Percentiles rank a stretch among this genome's conserved stretches.
phyloP scores from a whole-genome alignment of 495 filamentous ascomycete genomes.

The Penicillium odoratum region DNA sequence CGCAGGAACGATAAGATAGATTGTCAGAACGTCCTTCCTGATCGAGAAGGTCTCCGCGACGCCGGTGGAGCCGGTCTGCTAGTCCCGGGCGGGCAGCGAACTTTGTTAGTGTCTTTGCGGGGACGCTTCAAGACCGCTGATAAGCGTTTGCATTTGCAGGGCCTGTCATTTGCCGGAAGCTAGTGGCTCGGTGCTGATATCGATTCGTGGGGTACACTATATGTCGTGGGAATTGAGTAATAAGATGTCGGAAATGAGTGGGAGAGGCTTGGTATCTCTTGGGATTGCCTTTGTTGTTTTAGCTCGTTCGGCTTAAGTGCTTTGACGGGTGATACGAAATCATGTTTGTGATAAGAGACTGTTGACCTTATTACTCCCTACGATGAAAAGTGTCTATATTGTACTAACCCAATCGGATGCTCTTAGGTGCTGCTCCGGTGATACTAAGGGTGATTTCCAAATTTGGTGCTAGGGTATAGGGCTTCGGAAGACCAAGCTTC shows the following conservation, averaged over 20 bases:
- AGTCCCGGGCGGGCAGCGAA: slow-evolving; percentile 26
- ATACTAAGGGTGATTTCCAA: neutral
- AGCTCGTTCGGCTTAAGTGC: neutral
- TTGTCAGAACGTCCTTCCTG: slow-evolving; percentile 16
- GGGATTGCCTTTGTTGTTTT: slow-evolving; percentile 12
- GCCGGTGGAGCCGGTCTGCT: slow-evolving; percentile 20
- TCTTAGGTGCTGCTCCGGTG: slow-evolving; percentile 8
- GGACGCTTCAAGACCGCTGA: slow-evolving; percentile 10
- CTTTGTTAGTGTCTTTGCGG: slow-evolving; percentile 14
- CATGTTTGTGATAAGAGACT: neutral
- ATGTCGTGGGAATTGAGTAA: slow-evolving; percentile 19
- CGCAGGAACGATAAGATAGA: slow-evolving; percentile 26
- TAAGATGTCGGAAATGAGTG: slow-evolving; percentile 1
- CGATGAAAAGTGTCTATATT: neutral
- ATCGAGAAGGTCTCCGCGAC: slow-evolving; percentile 37
- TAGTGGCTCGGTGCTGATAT: slow-evolving; percentile 2
- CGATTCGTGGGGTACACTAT: slow-evolving; percentile 4
- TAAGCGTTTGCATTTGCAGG: slow-evolving; percentile 9
- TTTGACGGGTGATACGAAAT: neutral
- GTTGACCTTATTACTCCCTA: neutral
- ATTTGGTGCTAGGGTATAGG: slow-evolving; percentile 23
- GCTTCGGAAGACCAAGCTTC: slow-evolving; percentile 16
- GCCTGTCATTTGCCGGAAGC: slow-evolving; percentile 10
- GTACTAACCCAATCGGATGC: neutral
- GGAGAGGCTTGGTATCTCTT: slow-evolving; percentile 11